Percentiles rank a stretch among this genome's conserved stretches.
These are phyloP conservation scores for Rhizopogon vinicolor DNA, from an alignment of 768 basidiomycete species.

Conservation along the genomic window DNA sequence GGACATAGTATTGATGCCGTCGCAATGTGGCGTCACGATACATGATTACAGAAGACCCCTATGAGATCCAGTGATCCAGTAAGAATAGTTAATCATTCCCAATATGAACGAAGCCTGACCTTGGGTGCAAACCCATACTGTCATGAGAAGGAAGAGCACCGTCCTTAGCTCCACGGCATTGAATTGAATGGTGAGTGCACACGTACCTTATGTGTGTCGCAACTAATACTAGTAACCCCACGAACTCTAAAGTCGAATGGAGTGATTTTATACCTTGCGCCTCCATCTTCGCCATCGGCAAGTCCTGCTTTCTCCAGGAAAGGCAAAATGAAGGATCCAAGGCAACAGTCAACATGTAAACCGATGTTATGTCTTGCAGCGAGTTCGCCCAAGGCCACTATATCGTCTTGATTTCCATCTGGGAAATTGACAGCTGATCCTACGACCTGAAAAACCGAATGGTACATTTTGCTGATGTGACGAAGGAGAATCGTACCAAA, in stretches of 20 bases:
- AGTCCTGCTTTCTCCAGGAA: constrained; percentile 82
- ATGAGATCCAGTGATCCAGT: neutral
- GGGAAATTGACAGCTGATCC: constrained; percentile 86
- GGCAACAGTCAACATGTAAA: constrained; percentile 91
- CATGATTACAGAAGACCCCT: constrained; percentile 96
- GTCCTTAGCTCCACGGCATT: neutral
- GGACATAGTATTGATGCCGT: constrained; percentile 82
- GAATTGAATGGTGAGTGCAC: constrained; percentile 1
- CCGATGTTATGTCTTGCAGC: constrained; percentile 76
- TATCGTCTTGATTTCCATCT: constrained; percentile 85
- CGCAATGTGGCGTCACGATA: constrained; percentile 77
- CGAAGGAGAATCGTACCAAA: constrained; percentile 45
- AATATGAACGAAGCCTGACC: constrained; percentile 32
- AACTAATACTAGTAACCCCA: constrained; percentile 93
- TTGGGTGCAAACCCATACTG: constrained; percentile 95
- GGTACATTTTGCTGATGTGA: neutral
- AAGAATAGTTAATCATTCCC: neutral
- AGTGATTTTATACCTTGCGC: constrained; percentile 41
- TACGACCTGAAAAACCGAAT: constrained; percentile 49
- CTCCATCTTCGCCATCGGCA: constrained; percentile 50
- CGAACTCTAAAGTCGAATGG: constrained; percentile 89
- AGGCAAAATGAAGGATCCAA: constrained; percentile 91
- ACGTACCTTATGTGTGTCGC: constrained; percentile 89
- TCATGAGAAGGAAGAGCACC: neutral
- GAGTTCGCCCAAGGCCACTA: constrained; percentile 69